Evolutionary conservation across 2,329 filamentous ascomycete species (phyloP).

Genomic region (Rachicladosporium sp.): DNA sequence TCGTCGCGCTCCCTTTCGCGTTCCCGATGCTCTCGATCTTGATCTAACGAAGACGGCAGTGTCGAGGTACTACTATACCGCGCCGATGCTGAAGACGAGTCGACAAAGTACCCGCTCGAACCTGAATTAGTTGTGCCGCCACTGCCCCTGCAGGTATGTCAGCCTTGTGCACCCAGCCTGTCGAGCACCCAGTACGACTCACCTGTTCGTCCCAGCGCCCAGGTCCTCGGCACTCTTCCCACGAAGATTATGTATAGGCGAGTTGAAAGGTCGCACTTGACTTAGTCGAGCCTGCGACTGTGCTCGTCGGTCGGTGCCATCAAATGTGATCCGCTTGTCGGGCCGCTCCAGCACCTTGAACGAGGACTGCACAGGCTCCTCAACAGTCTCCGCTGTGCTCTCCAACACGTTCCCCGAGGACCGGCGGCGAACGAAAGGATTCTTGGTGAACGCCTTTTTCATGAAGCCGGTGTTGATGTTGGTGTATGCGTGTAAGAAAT

Average conservation of each 20-base stretch:
- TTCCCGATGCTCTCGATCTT: slow-evolving; percentile 19
- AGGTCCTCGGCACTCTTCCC: slow-evolving; percentile 24
- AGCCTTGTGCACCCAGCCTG: slow-evolving; percentile 16
- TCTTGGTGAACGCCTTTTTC: slow-evolving; percentile 40
- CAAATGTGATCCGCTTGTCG: slow-evolving; percentile 28
- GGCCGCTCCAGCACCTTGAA: slow-evolving; percentile 44
- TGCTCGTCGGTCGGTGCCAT: slow-evolving; percentile 9
- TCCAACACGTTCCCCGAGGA: slow-evolving; percentile 42
- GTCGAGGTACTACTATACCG: slow-evolving; percentile 45
- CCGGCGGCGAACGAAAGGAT: slow-evolving; percentile 40
- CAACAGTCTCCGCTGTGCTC: slow-evolving; percentile 6
- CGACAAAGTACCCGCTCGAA: slow-evolving; percentile 30
- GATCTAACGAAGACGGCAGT: slow-evolving; percentile 38
- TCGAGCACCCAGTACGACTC: slow-evolving; percentile 5
- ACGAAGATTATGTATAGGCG: slow-evolving; percentile 21
- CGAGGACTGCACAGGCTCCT: slow-evolving; percentile 24
- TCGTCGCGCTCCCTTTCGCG: slow-evolving; percentile 22
- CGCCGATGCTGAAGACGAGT: slow-evolving; percentile 31
- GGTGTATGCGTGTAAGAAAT: too few relatives aligned
- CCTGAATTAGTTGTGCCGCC: slow-evolving; percentile 36
- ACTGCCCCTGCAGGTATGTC: slow-evolving; percentile 31
- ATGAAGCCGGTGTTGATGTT: slow-evolving; percentile 24
- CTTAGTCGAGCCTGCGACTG: slow-evolving; percentile 14
- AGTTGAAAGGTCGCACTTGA: slow-evolving; percentile 22
- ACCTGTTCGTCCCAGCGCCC: slow-evolving; percentile 21